phyloP scores from a whole-genome alignment of 1,284 basidiomycete genomes.

The Apiotrichum sp. region DNA sequence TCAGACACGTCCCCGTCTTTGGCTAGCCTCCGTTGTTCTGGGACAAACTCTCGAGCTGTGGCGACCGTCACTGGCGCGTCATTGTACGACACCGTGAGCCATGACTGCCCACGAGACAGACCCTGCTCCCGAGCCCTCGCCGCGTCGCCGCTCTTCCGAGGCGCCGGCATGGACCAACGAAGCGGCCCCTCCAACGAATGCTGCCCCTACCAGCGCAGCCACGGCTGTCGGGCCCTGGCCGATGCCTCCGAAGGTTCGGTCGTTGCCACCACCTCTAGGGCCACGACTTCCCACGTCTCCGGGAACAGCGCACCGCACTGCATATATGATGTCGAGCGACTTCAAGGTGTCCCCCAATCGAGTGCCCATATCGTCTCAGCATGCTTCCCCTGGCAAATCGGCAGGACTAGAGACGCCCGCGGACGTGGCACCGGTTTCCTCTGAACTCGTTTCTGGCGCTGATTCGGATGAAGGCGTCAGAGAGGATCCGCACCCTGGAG shows the following conservation, averaged over 20 bases:
- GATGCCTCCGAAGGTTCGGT: background rate
- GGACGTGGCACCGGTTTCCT: too few species aligned
- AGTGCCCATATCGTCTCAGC: background rate
- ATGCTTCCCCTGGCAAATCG: too few species aligned
- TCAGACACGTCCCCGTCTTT: too few species aligned
- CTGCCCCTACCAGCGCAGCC: background rate
- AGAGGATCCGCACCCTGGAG: background rate
- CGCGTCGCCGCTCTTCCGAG: background rate
- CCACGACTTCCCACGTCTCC: background rate
- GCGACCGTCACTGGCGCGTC: too few species aligned
- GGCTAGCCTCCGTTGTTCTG: too few species aligned
- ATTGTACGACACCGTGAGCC: background rate
- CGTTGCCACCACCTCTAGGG: constrained; percentile 1
- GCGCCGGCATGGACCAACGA: background rate
- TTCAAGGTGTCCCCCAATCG: background rate
- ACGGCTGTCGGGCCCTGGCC: too few species aligned
- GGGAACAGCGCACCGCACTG: background rate
- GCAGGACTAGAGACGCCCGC: too few species aligned
- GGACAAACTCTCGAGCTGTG: too few species aligned
- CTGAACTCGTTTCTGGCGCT: background rate
- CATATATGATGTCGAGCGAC: background rate
- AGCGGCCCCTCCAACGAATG: background rate
- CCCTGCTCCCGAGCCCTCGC: background rate
- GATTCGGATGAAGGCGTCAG: background rate
- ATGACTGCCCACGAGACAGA: constrained; percentile 1